A percentile compares a stretch with the other conserved stretches of the same genome.
phyloP scores from a whole-genome alignment of 2,329 filamentous ascomycete species.

The Bipolaris bicolor region DNA sequence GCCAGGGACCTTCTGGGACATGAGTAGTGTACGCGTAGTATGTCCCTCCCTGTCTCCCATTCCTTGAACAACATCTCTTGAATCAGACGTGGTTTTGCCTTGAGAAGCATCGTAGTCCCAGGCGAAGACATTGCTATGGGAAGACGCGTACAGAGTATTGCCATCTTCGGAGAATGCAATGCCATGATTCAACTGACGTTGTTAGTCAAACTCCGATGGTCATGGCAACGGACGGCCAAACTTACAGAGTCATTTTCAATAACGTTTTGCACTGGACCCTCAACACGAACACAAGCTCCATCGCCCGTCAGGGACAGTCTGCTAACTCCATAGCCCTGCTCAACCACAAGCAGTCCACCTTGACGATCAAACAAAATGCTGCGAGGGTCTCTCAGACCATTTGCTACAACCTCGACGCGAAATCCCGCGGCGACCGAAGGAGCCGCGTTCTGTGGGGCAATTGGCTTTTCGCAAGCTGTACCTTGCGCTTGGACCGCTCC shows the following conservation, averaged over 20 bases:
- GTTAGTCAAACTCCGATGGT: conserved; percentile 4
- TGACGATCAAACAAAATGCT: conserved; percentile 56
- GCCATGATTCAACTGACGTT: conserved; percentile 57
- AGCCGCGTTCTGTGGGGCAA: conserved; percentile 46
- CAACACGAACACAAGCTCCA: conserved; percentile 38
- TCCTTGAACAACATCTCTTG: conserved; percentile 62
- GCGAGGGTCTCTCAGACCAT: conserved; percentile 53
- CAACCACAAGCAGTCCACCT: conserved; percentile 58
- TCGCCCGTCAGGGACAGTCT: conserved; percentile 45
- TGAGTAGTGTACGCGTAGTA: conserved; percentile 69
- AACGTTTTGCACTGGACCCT: conserved; percentile 30
- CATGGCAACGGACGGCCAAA: conserved; percentile 2
- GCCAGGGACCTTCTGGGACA: conserved; percentile 61
- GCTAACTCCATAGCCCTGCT: conserved; percentile 50
- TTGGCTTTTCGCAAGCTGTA: conserved; percentile 44
- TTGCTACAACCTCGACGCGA: conserved; percentile 54
- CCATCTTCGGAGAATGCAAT: conserved; percentile 58
- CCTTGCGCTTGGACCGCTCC: conserved; percentile 34
- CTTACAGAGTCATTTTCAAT: conserved; percentile 40
- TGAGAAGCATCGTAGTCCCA: conserved; percentile 68
- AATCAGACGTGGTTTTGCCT: conserved; percentile 55
- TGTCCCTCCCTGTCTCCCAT: conserved; percentile 67
- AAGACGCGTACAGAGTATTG: conserved; percentile 62
- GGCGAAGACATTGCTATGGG: conserved; percentile 62
- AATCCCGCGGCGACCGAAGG: conserved; percentile 54